phyloP scores from a whole-genome alignment of 441 rosid species.

The Pelargonium myrrhifolium region DNA sequence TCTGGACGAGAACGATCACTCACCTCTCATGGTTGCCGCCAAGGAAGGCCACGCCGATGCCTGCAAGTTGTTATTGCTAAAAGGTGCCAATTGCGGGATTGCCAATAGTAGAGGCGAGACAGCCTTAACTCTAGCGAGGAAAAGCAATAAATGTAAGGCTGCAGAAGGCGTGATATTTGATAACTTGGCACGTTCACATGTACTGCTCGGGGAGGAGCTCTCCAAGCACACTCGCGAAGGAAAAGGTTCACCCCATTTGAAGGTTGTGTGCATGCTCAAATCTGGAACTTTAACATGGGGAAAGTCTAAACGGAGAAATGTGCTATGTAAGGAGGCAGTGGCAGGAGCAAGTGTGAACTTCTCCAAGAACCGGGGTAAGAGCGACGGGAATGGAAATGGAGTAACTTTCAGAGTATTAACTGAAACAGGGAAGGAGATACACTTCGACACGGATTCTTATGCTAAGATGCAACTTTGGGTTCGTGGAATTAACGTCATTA shows the following conservation, averaged over 20 bases:
- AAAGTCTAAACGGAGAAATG: constrained; percentile 24
- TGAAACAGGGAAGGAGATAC: constrained; percentile 26
- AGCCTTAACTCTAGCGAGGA: constrained; percentile 23
- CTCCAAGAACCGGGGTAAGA: constrained; percentile 22
- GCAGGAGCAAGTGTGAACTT: constrained; percentile 24
- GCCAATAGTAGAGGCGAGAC: constrained; percentile 22
- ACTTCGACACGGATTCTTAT: constrained; percentile 22
- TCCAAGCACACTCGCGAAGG: constrained; percentile 29
- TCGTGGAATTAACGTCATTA: constrained; percentile 19
- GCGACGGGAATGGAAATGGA: not conserved
- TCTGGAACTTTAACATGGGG: constrained; percentile 26
- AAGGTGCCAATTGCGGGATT: constrained; percentile 22
- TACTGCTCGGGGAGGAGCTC: constrained; percentile 28
- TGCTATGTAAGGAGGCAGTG: constrained; percentile 25
- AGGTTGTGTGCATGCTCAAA: constrained; percentile 19
- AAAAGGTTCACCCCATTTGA: constrained; percentile 23
- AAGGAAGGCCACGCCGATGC: constrained; percentile 28
- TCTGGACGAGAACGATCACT: constrained; percentile 25
- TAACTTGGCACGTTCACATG: constrained; percentile 26
- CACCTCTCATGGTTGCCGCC: constrained; percentile 29
- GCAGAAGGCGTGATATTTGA: constrained; percentile 27
- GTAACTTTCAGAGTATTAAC: constrained; percentile 21
- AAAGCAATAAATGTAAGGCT: constrained; percentile 24
- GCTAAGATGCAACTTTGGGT: constrained; percentile 23
- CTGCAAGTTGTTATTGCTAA: constrained; percentile 27